Evolutionary conservation across 1,284 basidiomycete genomes (phyloP), one percentile per base, ranked within the genome.

Genomic region (Grifola frondosa): DNA sequence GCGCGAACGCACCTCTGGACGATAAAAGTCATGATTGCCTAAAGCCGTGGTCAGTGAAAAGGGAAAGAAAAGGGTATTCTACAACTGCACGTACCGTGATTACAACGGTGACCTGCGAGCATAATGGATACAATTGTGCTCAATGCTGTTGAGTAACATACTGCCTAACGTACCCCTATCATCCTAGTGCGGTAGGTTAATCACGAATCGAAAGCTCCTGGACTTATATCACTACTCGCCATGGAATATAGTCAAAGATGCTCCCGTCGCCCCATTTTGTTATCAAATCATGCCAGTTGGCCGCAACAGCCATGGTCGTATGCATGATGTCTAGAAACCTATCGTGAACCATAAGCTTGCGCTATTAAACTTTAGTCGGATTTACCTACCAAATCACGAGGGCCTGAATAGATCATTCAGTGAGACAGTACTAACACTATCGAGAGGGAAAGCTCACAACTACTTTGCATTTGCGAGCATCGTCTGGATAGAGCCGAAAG

Each of bases 251-350:
- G 16, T 61, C 58, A 17, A 55, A 50, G 20, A 53, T 50, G 6
- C 23, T 25, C 13, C 17, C 17, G 29, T 60, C 46, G 2, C 62
- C 63, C 42, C 59, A 63, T 32, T 61, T 41, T 4, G 39, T 30
- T 28, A 69, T 61, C 24, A 66, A 46, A 43, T 66, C 69, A 7
- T 54, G 44, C 68, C 68, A 70, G 20, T 62, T 46, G 16, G 63
- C 53, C 1, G 58, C 53, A 48, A 60, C 60, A 6, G 62, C 53
- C 37, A 69, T 51, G 6, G 49, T 49, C 13, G 60, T 63, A 43
- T 69, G 67, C 10, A 53, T 30, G 3, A 58, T 15, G 45, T 69
- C 68, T 24, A 68, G 50, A 1, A 48, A 19, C 68, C 68, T 70
- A n/a, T n/a, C n/a, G n/a, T n/a, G n/a, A n/a, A n/a, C n/a, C n/a